Evolutionary conservation across 768 basidiomycete species (phyloP).

Genomic region (Lactarius sanguifluus): DNA sequence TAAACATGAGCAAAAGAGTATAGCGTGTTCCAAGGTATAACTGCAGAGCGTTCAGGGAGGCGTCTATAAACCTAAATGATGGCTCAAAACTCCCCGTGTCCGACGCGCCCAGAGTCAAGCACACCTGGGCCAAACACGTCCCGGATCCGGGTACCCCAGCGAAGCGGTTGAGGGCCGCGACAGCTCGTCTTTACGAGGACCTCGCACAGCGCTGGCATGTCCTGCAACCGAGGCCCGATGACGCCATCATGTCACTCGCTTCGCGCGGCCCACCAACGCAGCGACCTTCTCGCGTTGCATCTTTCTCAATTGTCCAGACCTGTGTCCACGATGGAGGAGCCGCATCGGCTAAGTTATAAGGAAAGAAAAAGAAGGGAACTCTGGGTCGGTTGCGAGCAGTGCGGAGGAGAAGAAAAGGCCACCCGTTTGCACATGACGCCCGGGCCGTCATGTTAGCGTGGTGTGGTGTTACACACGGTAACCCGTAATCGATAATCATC

Average conservation of each 20-base stretch:
- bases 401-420: neutral
- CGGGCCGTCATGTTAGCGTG: neutral
- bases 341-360: constrained; percentile 1
- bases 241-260: neutral
- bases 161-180: no score
- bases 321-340: neutral
- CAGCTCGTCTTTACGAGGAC: no score
- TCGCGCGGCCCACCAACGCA: neutral
- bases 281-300: neutral
- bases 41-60: neutral
- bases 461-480: neutral
- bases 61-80: neutral
- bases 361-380: no score
- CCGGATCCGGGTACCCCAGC: no score
- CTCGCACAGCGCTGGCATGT: neutral
- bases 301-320: neutral
- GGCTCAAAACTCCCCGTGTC: neutral
- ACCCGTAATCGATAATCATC: neutral
- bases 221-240: neutral
- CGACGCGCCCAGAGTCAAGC: no score
- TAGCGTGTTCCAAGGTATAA: constrained; percentile 10
- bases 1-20: neutral
- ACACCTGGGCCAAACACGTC: no score
- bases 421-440: neutral
- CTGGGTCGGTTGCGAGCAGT: neutral